phyloP scores from a whole-genome alignment of 495 filamentous ascomycete species.

The Daldinia grandis region DNA sequence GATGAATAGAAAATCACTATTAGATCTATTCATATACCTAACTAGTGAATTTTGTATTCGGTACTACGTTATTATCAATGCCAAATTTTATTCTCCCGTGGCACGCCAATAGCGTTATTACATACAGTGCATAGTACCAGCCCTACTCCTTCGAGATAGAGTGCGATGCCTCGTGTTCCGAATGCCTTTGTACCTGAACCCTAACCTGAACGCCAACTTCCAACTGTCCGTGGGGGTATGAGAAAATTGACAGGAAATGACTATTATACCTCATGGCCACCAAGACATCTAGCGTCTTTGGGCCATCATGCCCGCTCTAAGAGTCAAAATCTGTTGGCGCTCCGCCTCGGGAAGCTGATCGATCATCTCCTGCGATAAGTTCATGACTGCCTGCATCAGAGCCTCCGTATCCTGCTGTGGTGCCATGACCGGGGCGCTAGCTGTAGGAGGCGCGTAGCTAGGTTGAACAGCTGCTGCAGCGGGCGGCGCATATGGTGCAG shows the following conservation, averaged over 20 bases:
- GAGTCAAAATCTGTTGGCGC: conserved; percentile 76
- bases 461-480: conserved; percentile 36
- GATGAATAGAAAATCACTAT: not conserved
- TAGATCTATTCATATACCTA: not conserved
- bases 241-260: conserved; percentile 16
- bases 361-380: conserved; percentile 76
- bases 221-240: conserved; percentile 33
- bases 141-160: conserved; percentile 7
- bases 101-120: conserved; percentile 1
- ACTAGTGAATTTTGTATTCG: not conserved
- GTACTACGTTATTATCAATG: not conserved
- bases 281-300: conserved; percentile 30
- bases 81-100: not conserved
- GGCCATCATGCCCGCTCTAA: conserved; percentile 53
- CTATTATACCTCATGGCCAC: not conserved
- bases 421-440: conserved; percentile 49
- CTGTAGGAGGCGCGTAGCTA: conserved; percentile 52
- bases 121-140: not conserved
- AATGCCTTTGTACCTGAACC: conserved; percentile 29
- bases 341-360: conserved; percentile 76
- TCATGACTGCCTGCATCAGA: conserved; percentile 77
- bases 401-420: conserved; percentile 66
- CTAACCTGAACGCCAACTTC: conserved; percentile 35
- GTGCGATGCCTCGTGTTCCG: conserved; percentile 9
- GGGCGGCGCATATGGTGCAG: conserved; percentile 30